Base-by-base conservation (phyloP, 75 land plant genomes). In the Chamaecyparis obtusa region DNA sequence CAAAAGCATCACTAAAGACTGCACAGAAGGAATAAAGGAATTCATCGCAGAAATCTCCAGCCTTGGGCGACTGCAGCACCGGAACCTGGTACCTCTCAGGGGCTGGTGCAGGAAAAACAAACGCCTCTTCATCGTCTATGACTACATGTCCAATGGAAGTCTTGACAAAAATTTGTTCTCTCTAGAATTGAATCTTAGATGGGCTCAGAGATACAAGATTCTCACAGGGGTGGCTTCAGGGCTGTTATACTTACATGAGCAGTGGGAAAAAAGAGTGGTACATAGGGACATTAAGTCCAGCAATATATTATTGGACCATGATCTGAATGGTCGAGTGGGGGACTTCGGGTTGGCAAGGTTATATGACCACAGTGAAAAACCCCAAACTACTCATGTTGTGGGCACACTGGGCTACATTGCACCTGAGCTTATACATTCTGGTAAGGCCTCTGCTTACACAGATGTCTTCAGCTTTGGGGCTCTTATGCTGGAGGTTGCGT, bases 91-190 rank as follows among this genome's bases (percentile, higher is more conserved):
- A 17, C 88, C 87, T 72, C 90, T 93, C 41, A 83, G 64, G 71
- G 94, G 93, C 14, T 93, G 89, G 89, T 92, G 94, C 91, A 60
- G 89, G 51, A 86, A 86, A 24, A 80, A 85, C 15, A 90, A 86
- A n/a, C 88, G 91, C 55, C 92, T 94, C 43, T 82, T 94, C 32
- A 86, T 94, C 9, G 92, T 94, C 32, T 94, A 94, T 78, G 95
- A 94, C 64, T 90, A 87, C 84, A 91, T 94, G 95, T 88, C 92
- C 13, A 91, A 86, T 3, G 91, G 90, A 27, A 89, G 90, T 75
- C 87, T 90, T 11, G 91, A 88, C 21, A 79, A 64, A 77, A 41
- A 41, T 8, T 79, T 90, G 24, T 89, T 89, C 84, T 11, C 88
- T 2, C 17, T 19, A 2, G 15, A 7, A 19, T 6, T 11, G 37